Percentiles rank a stretch among this genome's conserved stretches.
These are phyloP conservation scores for Rhynchospora pubera DNA, from an alignment of 176 grass and related monocot genomes.

Conservation along the genomic window DNA sequence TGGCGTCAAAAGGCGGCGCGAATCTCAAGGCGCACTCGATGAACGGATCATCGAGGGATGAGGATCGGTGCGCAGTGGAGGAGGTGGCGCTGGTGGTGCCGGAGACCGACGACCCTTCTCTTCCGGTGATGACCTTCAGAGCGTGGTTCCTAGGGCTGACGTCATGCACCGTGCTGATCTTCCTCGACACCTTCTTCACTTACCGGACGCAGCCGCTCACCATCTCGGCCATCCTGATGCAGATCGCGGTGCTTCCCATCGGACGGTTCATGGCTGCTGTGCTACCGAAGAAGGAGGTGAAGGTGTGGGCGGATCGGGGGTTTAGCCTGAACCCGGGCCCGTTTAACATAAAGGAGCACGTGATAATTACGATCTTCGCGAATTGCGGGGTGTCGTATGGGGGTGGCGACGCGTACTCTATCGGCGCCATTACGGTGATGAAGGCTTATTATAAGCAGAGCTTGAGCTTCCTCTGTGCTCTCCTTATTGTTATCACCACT, in stretches of 20 bases:
- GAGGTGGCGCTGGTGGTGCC: constrained; percentile 67
- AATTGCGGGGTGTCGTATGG: constrained; percentile 84
- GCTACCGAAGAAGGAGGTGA: constrained; percentile 38
- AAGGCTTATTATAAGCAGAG: constrained; percentile 54
- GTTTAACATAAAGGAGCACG: constrained; percentile 99
- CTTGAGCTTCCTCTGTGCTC: constrained; percentile 60
- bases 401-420: constrained; percentile 61
- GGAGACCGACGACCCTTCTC: constrained; percentile 52
- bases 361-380: constrained; percentile 97
- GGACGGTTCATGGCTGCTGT: constrained; percentile 59
- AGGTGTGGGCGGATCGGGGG: constrained; percentile 24
- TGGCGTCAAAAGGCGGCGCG: constrained; percentile 18
- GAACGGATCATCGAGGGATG: constrained; percentile 1
- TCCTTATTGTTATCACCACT: constrained; percentile 84
- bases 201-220: constrained; percentile 78
- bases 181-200: constrained; percentile 96
- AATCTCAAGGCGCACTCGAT: neutral
- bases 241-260: constrained; percentile 75
- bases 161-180: constrained; percentile 60
- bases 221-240: constrained; percentile 79
- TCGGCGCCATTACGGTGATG: constrained; percentile 70
- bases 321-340: constrained; percentile 83
- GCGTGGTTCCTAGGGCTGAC: constrained; percentile 70
- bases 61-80: constrained; percentile 57
- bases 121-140: constrained; percentile 94